phyloP scores from a whole-genome alignment of 2,329 filamentous ascomycete genomes.

The Aschersonia sp. region DNA sequence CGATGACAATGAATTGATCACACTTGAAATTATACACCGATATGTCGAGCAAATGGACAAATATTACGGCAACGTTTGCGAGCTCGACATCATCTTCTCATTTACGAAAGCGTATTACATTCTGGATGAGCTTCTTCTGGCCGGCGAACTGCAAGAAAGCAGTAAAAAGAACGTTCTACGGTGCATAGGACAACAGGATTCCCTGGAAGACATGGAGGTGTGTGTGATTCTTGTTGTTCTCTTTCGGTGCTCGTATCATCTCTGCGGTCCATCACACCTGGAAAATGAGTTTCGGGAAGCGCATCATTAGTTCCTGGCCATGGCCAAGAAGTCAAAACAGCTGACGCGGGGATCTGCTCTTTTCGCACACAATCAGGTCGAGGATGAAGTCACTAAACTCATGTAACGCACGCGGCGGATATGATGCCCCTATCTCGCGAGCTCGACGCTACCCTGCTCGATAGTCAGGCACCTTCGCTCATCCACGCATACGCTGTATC shows the following conservation, averaged over 20 bases:
- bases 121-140: slow-evolving; percentile 85
- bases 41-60: slow-evolving; percentile 99
- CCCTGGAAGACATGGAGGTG: slow-evolving; percentile 98
- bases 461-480: not conserved
- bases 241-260: not conserved
- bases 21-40: slow-evolving; percentile 94
- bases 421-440: not conserved
- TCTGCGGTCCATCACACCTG: not conserved
- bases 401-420: slow-evolving; percentile 40
- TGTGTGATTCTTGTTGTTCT: slow-evolving; percentile 24
- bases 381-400: slow-evolving; percentile 82
- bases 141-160: slow-evolving; percentile 95
- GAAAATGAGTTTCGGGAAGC: not conserved
- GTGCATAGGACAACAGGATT: slow-evolving; percentile 94
- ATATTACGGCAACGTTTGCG: slow-evolving; percentile 99
- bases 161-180: slow-evolving; percentile 98
- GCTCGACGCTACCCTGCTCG: not conserved
- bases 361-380: slow-evolving; percentile 42
- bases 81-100: slow-evolving; percentile 99
- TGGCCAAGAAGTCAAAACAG: slow-evolving; percentile 7
- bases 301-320: slow-evolving; percentile 1
- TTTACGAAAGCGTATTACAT: slow-evolving; percentile 99
- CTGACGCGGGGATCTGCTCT: slow-evolving; percentile 13
- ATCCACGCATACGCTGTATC: not conserved
- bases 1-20: slow-evolving; percentile 97